Base-by-base conservation (phyloP, 768 basidiomycete species). In the Tricholoma hemisulphureum region DNA sequence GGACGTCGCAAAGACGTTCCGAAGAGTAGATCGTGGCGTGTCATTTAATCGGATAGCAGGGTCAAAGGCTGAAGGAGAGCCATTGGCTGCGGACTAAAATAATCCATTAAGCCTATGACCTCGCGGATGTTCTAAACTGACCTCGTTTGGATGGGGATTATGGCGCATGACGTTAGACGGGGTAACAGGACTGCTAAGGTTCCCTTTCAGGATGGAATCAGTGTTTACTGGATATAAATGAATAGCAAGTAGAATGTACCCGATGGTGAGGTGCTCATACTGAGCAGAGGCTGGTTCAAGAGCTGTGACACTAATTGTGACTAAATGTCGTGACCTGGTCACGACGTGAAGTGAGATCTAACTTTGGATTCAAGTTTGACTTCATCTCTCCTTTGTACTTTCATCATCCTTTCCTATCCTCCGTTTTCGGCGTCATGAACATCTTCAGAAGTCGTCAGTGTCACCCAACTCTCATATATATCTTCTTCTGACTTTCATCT, bases 381-480 rank as follows among this genome's bases (percentile, higher is more conserved):
- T 45, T 24, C 53, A 43, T 59, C 32, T 63, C 56, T 54, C 61
- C 57, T 54, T 61, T 64, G 59, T 57, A 28, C 62, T 58, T 52
- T 45, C 51, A 46, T 32, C 57, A 54, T 55, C 32, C 34, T 39
- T 45, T 20, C 35, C 41, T 54, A 59, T 53, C 46, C 54, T 51
- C 23, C 54, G 61, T 71, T 35, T 51, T 35, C 51, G 20, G 35
- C 35, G 10, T 13, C 61, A 93, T 94, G 91, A 93, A 93, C 72
- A 84, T 94, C 71, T 91, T 94, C 76, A 86, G 80, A 75, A 91
- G 82, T 71, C 72, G 91, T 93, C 63, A 72, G 91, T 81, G 43
- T 26, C 45, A 29, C 51, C 26, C 43, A 41, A 55, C 62, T 58
- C 48, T 57, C 24, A 62, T 34, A 20, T 18, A 46, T 48, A 34